Conservation (phyloP, 148 eudicot species). For the Camellia granthamiana region DNA sequence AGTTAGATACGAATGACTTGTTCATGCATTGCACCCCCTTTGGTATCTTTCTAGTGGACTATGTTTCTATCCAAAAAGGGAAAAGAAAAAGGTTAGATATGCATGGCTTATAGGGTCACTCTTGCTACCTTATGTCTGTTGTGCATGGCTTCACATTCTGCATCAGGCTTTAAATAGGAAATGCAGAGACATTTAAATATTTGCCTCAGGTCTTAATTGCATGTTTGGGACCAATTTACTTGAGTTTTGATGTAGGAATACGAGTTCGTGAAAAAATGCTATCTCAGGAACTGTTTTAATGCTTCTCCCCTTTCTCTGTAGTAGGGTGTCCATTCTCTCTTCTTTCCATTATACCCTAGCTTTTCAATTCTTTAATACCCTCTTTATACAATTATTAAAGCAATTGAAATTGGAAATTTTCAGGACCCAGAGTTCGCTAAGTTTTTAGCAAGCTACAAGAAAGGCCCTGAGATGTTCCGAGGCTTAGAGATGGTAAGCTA, state of each 20-base stretch:
- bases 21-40: conserved; percentile 7
- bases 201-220: conserved; percentile 5
- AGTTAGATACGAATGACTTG: background rate
- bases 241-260: background rate
- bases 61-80: background rate
- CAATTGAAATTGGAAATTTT: conserved; percentile 15
- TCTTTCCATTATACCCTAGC: background rate
- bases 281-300: background rate
- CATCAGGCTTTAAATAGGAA: background rate
- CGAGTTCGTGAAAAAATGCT: background rate
- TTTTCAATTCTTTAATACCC: background rate
- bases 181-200: background rate
- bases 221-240: conserved; percentile 1
- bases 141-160: background rate
- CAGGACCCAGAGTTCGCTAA: conserved; percentile 70
- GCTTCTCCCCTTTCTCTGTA: background rate
- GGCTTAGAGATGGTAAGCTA: conserved; percentile 57
- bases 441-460: conserved; percentile 47
- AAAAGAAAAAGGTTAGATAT: background rate
- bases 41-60: background rate
- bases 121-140: background rate
- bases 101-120: background rate
- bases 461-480: conserved; percentile 33
- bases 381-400: conserved; percentile 3
- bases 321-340: background rate